A percentile compares a stretch with the other conserved stretches of the same genome.
These are phyloP conservation scores for Taiozyma sp. DNA, from an alignment of 1,139 yeast genomes.

Conservation along the genomic window DNA sequence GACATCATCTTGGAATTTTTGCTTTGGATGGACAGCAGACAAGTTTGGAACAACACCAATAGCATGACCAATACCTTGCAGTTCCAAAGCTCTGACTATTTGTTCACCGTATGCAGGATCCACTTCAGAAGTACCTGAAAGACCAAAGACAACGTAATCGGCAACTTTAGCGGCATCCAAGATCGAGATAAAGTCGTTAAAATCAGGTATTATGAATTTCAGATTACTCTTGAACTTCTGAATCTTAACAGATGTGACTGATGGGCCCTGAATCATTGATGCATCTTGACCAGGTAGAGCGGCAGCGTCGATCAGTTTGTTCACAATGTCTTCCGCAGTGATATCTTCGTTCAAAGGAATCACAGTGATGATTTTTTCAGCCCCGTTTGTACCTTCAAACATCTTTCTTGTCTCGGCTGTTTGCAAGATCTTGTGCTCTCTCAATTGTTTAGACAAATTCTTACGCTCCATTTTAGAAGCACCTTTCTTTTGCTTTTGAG, in stretches of 20 bases:
- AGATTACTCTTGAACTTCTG: constrained; percentile 69
- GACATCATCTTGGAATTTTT: constrained; percentile 71
- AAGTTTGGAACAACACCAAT: constrained; percentile 80
- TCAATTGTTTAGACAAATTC: constrained; percentile 73
- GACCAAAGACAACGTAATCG: constrained; percentile 81
- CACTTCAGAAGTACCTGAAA: constrained; percentile 83
- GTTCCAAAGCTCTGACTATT: constrained; percentile 76
- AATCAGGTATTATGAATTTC: constrained; percentile 72
- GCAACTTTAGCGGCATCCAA: constrained; percentile 86
- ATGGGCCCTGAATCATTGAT: constrained; percentile 36
- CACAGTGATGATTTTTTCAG: constrained; percentile 77
- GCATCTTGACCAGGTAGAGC: constrained; percentile 28
- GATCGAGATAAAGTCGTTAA: constrained; percentile 56
- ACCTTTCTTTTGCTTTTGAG: constrained; percentile 36
- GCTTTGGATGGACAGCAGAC: constrained; percentile 56
- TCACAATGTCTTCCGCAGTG: constrained; percentile 51
- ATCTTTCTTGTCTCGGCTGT: constrained; percentile 45
- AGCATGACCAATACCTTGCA: constrained; percentile 87
- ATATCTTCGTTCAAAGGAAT: constrained; percentile 76
- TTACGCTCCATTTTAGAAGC: constrained; percentile 68
- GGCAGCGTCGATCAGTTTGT: constrained; percentile 40
- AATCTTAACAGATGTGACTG: constrained; percentile 44
- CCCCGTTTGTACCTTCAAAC: constrained; percentile 76
- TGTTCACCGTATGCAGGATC: constrained; percentile 79
- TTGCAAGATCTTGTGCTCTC: constrained; percentile 64